Conservation (phyloP, 2,329 filamentous ascomycete genomes). For the Coccinonectria pachysandricola region DNA sequence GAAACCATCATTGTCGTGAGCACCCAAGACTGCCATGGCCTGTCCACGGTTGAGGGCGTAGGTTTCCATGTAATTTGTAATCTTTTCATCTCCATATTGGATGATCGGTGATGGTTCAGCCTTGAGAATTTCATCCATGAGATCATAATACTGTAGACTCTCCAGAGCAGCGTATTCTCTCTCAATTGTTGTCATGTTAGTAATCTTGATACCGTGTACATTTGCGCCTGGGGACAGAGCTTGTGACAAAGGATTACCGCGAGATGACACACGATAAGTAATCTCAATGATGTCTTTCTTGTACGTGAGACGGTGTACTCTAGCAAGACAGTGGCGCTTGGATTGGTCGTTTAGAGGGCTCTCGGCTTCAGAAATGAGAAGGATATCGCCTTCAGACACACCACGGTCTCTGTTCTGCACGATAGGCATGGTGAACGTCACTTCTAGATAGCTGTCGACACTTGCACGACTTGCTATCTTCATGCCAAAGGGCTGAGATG, state of each 20-base stretch:
- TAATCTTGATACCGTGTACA: constrained; percentile 71
- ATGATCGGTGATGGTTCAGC: constrained; percentile 86
- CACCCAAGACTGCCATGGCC: constrained; percentile 82
- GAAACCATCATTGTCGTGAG: constrained; percentile 91
- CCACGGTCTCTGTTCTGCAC: constrained; percentile 59
- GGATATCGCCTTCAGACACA: constrained; percentile 76
- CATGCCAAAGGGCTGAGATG: constrained; percentile 71
- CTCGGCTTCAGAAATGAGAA: constrained; percentile 67
- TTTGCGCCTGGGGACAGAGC: constrained; percentile 58
- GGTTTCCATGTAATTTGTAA: constrained; percentile 58
- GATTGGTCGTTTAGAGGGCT: constrained; percentile 57
- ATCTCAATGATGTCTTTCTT: constrained; percentile 78
- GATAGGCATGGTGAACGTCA: constrained; percentile 71
- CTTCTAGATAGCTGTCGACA: constrained; percentile 87
- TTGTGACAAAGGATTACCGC: constrained; percentile 49
- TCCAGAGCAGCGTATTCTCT: constrained; percentile 88
- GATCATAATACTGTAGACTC: constrained; percentile 87
- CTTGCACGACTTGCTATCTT: constrained; percentile 80
- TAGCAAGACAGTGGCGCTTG: constrained; percentile 73
- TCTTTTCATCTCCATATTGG: constrained; percentile 63
- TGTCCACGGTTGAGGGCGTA: constrained; percentile 85
- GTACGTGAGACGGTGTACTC: constrained; percentile 68
- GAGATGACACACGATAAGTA: constrained; percentile 70
- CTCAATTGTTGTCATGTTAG: constrained; percentile 89
- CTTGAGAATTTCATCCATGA: constrained; percentile 83